Conservation (phyloP, 331 rosid genomes). For the Prunus yedoensis region DNA sequence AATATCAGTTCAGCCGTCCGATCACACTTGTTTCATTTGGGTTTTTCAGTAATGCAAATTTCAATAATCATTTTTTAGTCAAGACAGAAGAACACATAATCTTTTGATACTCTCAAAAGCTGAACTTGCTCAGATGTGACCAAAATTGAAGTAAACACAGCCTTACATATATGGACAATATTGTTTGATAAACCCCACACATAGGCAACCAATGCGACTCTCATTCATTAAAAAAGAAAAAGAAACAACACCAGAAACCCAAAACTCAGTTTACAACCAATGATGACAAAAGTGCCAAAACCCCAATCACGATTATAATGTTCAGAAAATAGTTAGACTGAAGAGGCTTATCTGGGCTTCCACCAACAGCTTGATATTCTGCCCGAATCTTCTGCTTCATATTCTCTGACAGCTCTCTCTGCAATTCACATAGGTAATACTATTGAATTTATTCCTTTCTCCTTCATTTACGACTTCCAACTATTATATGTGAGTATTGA, state of each 20-base stretch:
- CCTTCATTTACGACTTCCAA: conserved; percentile 66
- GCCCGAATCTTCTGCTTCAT: conserved; percentile 91
- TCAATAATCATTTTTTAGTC: too few species aligned
- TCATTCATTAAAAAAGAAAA: neutral
- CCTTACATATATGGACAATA: too few species aligned
- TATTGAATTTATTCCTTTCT: conserved; percentile 77
- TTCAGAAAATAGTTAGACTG: conserved; percentile 75
- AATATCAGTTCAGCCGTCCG: too few species aligned
- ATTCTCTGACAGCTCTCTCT: conserved; percentile 69
- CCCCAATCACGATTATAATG: conserved; percentile 62
- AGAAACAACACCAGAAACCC: conserved; percentile 1
- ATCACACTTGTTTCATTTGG: too few species aligned
- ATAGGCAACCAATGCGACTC: neutral
- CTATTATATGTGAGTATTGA: conserved; percentile 54
- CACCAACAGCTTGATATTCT: conserved; percentile 77
- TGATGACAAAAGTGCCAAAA: conserved; percentile 75
- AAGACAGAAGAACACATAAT: too few species aligned
- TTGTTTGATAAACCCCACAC: too few species aligned
- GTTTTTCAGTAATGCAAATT: too few species aligned
- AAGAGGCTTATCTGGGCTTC: conserved; percentile 89
- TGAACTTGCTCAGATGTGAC: neutral
- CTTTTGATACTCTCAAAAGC: neutral
- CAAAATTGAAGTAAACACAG: neutral
- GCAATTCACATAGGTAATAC: conserved; percentile 83
- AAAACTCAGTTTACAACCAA: conserved; percentile 59